phyloP scores from a whole-genome alignment of 495 filamentous ascomycete genomes.

The Parmelia sp. region DNA sequence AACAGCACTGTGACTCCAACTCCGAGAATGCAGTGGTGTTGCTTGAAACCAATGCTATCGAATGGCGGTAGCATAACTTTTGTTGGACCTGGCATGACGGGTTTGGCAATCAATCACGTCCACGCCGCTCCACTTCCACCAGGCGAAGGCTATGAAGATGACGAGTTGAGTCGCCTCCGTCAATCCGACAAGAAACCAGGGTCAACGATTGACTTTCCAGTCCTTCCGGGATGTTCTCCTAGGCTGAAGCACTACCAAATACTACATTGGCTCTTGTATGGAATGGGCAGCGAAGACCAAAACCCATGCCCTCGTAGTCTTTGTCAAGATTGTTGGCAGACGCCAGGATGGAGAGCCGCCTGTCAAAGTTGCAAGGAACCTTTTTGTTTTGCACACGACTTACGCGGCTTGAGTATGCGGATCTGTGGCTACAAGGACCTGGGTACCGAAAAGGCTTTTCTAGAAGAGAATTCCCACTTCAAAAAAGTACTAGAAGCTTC shows the following conservation, averaged over 20 bases:
- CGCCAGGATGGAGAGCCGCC: constrained; percentile 52
- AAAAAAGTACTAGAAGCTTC: constrained; percentile 1
- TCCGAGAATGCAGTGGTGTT: constrained; percentile 56
- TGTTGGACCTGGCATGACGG: constrained; percentile 40
- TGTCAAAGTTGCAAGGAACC: constrained; percentile 53
- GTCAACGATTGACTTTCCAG: background rate
- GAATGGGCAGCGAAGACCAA: constrained; percentile 41
- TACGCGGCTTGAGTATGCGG: constrained; percentile 52
- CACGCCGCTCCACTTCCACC: constrained; percentile 52
- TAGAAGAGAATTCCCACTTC: constrained; percentile 13
- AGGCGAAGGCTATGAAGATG: constrained; percentile 49
- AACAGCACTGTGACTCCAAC: constrained; percentile 34
- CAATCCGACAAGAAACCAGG: background rate
- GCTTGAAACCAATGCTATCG: constrained; percentile 56
- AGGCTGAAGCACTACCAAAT: constrained; percentile 42
- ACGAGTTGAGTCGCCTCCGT: constrained; percentile 35
- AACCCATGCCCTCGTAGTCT: constrained; percentile 52
- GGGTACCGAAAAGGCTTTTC: constrained; percentile 41
- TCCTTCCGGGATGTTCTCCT: background rate
- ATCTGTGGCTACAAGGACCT: constrained; percentile 56
- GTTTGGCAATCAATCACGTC: constrained; percentile 49
- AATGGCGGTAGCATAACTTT: constrained; percentile 58
- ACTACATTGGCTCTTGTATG: constrained; percentile 44
- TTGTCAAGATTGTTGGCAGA: constrained; percentile 53
- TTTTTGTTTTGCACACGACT: constrained; percentile 57